Evolutionary conservation across 345 rosid species (phyloP).

Genomic region (Salix arbutifolia): DNA sequence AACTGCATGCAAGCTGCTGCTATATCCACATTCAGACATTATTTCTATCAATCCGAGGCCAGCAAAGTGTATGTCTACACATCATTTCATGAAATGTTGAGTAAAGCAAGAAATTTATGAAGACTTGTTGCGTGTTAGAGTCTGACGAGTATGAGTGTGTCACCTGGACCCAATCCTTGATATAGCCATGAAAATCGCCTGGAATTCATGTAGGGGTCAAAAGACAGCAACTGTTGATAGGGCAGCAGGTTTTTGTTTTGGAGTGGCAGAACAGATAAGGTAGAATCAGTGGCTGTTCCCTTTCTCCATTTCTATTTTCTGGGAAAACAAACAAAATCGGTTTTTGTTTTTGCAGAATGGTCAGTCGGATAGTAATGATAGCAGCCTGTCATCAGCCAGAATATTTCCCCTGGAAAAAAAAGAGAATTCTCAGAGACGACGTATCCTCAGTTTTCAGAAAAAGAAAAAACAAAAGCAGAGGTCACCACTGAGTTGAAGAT

Average conservation of each 20-base stretch:
- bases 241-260: slow-evolving; percentile 27
- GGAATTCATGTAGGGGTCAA: slow-evolving; percentile 28
- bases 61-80: background rate
- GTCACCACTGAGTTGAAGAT: slow-evolving; percentile 12
- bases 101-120: too few relatives aligned
- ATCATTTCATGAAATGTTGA: background rate
- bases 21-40: background rate
- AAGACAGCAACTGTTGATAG: slow-evolving; percentile 19
- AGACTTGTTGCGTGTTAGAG: too few relatives aligned
- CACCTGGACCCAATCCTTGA: slow-evolving; percentile 24
- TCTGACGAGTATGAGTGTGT: too few relatives aligned
- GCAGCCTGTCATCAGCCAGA: too few relatives aligned
- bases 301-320: too few relatives aligned
- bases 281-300: too few relatives aligned
- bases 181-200: slow-evolving; percentile 31
- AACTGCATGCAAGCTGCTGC: background rate
- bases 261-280: slow-evolving; percentile 44
- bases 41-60: background rate
- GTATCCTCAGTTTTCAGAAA: slow-evolving; percentile 9
- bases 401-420: slow-evolving; percentile 15
- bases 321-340: slow-evolving; percentile 36
- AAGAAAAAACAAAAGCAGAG: background rate
- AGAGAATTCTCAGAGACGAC: slow-evolving; percentile 20
- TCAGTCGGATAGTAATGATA: slow-evolving; percentile 23
- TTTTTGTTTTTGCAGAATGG: slow-evolving; percentile 9